phyloP scores from a whole-genome alignment of 225 moss, liverwort and hornwort genomes.

The Pleurozium schreberi region DNA sequence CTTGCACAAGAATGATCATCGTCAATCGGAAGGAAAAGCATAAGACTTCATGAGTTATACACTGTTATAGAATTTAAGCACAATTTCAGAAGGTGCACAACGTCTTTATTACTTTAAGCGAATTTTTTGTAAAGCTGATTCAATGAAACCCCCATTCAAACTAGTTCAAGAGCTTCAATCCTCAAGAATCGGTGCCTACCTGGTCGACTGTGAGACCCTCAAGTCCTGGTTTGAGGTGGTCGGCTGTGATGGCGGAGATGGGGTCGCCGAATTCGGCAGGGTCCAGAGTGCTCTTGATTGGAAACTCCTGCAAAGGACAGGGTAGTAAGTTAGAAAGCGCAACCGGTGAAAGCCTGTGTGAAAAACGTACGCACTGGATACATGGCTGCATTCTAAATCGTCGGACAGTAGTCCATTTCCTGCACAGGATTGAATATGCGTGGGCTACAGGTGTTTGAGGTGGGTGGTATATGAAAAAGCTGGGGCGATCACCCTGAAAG shows the following conservation, averaged over 20 bases:
- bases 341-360: background rate
- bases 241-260: conserved; percentile 37
- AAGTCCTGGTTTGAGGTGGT: conserved; percentile 35
- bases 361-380: background rate
- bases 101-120: background rate
- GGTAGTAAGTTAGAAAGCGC: background rate
- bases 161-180: background rate
- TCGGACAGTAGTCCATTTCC: too few species aligned
- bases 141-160: background rate
- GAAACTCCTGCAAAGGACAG: conserved; percentile 41
- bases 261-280: conserved; percentile 48
- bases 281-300: conserved; percentile 65
- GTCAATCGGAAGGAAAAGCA: background rate
- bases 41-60: background rate
- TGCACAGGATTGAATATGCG: background rate
- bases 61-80: background rate
- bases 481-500: background rate
- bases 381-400: too few species aligned
- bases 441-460: background rate
- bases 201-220: conserved; percentile 46
- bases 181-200: conserved; percentile 2
- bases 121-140: background rate
- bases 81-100: background rate
- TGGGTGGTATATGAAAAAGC: background rate
- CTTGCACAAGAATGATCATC: background rate